Base-by-base conservation (phyloP, 208 protist genomes). In the Entamoeba nuttalli region DNA sequence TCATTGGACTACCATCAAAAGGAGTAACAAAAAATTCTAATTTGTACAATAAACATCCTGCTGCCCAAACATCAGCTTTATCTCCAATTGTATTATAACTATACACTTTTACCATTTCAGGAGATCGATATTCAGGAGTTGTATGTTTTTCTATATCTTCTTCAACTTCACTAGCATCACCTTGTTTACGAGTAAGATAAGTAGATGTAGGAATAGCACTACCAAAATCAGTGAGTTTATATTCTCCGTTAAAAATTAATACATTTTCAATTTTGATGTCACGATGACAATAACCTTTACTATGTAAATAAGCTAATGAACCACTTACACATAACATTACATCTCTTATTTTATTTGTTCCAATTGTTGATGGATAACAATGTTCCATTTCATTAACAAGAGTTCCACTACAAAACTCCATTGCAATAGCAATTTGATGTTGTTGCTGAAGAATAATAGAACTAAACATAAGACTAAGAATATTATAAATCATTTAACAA, bases 171-270 rank as follows among this genome's bases (percentile, higher is more conserved):
- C 44, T 48, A 48, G 44, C 44, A 48, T 48, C 44, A 48, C 44
- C 44, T 48, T 48, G 44, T 48, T 48, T 48, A 48, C 44, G 44
- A 48, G 44, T 48, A 48, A 48, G 44, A 48, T 48, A 48, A 48
- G 44, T 48, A 48, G 44, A 48, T 48, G 44, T 48, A 48, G 44
- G 44, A 48, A 48, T 48, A 48, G 96, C 94, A 51, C 53, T 95
- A 41, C 98, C 98, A 97, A 99, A 99, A 96, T 99, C 98, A 96
- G 98, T 99, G n/a, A 99, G 97, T 95, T 99, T 99, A 50, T 99
- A 96, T 35, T 98, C 96, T 94, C 98, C 97, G 3, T 97, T 97
- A 11, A 95, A 51, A 25, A 99, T 94, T 15, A 98, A 96, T 15
- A 97, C 9, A 53, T 97, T 97, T 44, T 97, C 95, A 3, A 95